Percentiles rank a stretch among this genome's conserved stretches.
Evolutionary conservation across 805 yeast genomes (phyloP).

Genomic region (Kurtzmaniella fragi): DNA sequence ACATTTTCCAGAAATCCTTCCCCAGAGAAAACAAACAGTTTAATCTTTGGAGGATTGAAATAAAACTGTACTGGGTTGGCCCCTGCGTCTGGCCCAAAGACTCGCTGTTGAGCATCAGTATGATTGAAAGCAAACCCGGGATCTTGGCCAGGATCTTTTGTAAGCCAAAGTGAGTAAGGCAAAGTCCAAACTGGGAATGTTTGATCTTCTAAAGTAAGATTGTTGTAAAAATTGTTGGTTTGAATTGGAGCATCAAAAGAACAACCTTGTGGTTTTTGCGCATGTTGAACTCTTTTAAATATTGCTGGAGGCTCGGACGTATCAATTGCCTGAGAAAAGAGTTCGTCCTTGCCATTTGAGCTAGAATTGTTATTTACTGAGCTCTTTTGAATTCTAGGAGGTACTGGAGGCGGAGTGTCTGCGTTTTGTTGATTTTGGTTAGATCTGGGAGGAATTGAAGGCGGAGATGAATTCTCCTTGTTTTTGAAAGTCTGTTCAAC

Average conservation of each 20-base stretch:
- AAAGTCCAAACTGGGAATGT: constrained; percentile 74
- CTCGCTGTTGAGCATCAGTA: constrained; percentile 52
- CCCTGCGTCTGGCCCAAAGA: constrained; percentile 61
- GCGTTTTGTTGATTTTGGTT: not conserved
- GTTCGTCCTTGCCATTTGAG: constrained; percentile 13
- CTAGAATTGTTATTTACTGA: too few species aligned
- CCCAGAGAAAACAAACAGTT: constrained; percentile 48
- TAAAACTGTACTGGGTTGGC: constrained; percentile 52
- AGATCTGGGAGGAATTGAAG: not conserved
- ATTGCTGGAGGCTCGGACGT: constrained; percentile 37
- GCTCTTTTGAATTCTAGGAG: too few species aligned
- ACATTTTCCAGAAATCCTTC: constrained; percentile 16
- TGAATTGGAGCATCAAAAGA: constrained; percentile 43
- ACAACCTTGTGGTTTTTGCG: constrained; percentile 32
- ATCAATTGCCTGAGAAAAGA: constrained; percentile 40
- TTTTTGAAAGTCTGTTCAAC: constrained; percentile 6
- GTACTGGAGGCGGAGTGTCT: too few species aligned
- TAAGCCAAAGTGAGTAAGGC: constrained; percentile 72
- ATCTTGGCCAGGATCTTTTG: constrained; percentile 41
- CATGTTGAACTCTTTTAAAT: constrained; percentile 32
- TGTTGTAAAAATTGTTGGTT: constrained; percentile 77
- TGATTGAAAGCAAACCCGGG: constrained; percentile 68
- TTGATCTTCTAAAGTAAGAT: constrained; percentile 62
- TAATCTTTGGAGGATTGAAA: constrained; percentile 63
- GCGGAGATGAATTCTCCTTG: not conserved